Base-by-base conservation (phyloP, 78 protist genomes). In the Dictyostelium capitatum region DNA sequence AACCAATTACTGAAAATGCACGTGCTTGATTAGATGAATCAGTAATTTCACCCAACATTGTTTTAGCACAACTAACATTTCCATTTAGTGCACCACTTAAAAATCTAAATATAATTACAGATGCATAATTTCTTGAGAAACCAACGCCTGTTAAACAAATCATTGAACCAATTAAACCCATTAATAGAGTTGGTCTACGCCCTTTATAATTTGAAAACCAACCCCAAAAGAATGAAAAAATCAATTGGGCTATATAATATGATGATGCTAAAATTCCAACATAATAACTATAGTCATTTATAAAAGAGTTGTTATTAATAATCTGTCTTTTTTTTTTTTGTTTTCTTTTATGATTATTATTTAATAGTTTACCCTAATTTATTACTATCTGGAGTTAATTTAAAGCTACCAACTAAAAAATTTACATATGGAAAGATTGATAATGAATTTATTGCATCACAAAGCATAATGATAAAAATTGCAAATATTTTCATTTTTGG, bases 71-170 rank as follows among this genome's bases (percentile, higher is more conserved):
- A 14, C 80, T 70, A 30, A 92, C 80, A 53, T 92, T 92, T 43
- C 96, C 96, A 87, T 92, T 92, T 25, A 92, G 25, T 23, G 83
- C 62, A 23, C 96, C 96, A 14, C 81, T 41, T 37, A 59, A 5
- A 72, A 92, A 69, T n/a, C 96, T 62, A 28, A 80, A 78, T 8
- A 48, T 43, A 7, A 82, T 30, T 4, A 90, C 90, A 30, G 75
- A n/a, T n/a, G 25, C 14, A 28, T 74, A 82, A 14, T 59, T 62
- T 51, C 56, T 92, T 41, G 90, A 69, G 20, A 83, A 28, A 6
- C 96, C 91, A 83, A 82, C 78, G 5, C 62, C 41, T 3, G 79
- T 15, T 8, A 65, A 30, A 25, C 73, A 50, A 15, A 47, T 28
- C 87, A 75, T 83, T 6, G 96, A 30, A 25, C 91, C 65, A 5